A percentile compares a stretch with the other conserved stretches of the same genome.
Conservation (phyloP, 331 rosid species). For the Cucumis variabilis region DNA sequence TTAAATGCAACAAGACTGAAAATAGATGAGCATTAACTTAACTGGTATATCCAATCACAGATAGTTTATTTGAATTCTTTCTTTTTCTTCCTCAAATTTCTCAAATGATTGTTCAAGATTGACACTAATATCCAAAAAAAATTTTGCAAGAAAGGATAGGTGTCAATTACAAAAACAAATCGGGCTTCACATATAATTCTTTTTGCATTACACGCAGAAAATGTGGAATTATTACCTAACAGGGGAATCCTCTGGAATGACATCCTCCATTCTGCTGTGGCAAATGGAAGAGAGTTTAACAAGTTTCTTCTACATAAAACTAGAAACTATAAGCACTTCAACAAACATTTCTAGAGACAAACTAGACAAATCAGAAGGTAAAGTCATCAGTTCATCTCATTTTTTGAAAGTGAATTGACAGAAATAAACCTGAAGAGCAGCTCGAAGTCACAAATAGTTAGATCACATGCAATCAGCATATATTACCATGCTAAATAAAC, state of each 20-base stretch:
- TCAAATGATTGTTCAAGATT: background rate
- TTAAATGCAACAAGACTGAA: conserved; percentile 91
- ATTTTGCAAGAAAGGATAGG: background rate
- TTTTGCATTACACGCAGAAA: background rate
- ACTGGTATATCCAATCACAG: background rate
- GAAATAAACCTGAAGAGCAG: background rate
- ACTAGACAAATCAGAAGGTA: background rate
- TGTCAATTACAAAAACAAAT: background rate
- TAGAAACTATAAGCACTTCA: conserved; percentile 36
- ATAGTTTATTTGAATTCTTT: conserved; percentile 10
- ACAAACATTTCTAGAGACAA: conserved; percentile 3
- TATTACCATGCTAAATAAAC: background rate
- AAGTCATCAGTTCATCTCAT: background rate
- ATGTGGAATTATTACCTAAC: conserved; percentile 57
- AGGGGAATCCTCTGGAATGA: conserved; percentile 54
- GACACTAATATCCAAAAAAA: background rate
- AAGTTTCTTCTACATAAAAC: conserved; percentile 62
- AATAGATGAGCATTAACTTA: background rate
- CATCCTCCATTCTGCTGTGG: conserved; percentile 85
- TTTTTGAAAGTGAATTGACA: background rate
- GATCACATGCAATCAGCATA: background rate
- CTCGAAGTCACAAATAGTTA: background rate
- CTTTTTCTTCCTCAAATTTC: conserved; percentile 12
- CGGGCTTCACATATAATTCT: background rate
- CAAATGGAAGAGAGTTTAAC: conserved; percentile 71